Evolutionary conservation across 148 eudicot genomes (phyloP).

Genomic region (Pharnaceum exiguum): DNA sequence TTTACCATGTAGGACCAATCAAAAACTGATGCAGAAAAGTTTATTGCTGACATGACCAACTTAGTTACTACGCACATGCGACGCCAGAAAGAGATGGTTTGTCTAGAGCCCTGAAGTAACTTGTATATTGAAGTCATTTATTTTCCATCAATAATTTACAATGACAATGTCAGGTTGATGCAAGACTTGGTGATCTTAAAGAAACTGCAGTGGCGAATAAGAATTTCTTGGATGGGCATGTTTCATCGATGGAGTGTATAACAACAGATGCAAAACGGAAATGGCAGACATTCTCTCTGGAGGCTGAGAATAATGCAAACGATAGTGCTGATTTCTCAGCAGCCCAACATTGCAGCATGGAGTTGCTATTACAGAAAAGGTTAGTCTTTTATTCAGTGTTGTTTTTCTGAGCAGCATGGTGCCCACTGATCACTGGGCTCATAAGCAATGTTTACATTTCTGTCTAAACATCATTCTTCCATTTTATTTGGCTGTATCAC

Average conservation of each 20-base stretch:
- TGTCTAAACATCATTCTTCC: background rate
- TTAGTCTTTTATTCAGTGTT: constrained; percentile 19
- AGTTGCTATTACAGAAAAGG: constrained; percentile 79
- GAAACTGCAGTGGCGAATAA: constrained; percentile 58
- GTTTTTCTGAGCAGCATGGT: background rate
- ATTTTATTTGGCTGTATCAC: background rate
- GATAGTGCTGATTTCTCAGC: constrained; percentile 82
- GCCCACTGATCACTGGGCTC: background rate
- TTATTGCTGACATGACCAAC: constrained; percentile 77
- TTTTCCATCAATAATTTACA: background rate
- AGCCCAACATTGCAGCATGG: constrained; percentile 94
- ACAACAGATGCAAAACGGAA: constrained; percentile 88
- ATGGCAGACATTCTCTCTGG: constrained; percentile 72
- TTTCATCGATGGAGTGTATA: constrained; percentile 58
- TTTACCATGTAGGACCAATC: constrained; percentile 59
- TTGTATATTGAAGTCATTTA: background rate
- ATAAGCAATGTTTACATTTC: background rate
- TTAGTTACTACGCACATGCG: constrained; percentile 64
- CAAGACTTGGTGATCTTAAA: constrained; percentile 50
- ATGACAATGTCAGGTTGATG: constrained; percentile 52
- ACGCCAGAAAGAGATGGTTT: constrained; percentile 79
- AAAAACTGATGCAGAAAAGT: constrained; percentile 70
- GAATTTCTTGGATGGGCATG: constrained; percentile 67
- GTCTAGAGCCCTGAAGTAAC: background rate
- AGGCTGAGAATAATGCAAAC: constrained; percentile 56